Conservation (phyloP, 2,329 filamentous ascomycete genomes). For the Arthroderma sp. region DNA sequence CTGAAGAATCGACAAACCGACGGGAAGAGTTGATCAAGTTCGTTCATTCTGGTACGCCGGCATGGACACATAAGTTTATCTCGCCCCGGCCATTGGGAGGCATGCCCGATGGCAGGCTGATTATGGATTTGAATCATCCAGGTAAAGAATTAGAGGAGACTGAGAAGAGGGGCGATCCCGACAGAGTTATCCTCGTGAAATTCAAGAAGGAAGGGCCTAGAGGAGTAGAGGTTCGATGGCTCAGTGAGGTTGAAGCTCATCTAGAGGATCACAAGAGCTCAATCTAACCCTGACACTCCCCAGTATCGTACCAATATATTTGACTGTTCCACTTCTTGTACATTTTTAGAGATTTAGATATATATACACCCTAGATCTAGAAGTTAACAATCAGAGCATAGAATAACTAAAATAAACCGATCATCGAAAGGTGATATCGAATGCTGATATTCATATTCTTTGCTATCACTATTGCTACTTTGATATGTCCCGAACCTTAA, state of each 20-base stretch:
- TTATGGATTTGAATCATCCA: conserved; percentile 43
- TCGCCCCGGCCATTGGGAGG: conserved; percentile 32
- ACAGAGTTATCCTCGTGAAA: conserved; percentile 46
- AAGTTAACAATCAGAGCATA: neutral
- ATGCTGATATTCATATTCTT: too few relatives aligned
- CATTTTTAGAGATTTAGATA: neutral
- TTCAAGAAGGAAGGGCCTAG: conserved; percentile 47
- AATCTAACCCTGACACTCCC: neutral
- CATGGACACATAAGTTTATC: conserved; percentile 39
- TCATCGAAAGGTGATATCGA: neutral
- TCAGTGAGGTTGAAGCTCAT: conserved; percentile 35
- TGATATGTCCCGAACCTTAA: conserved; percentile 3
- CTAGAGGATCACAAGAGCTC: conserved; percentile 17
- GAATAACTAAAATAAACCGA: neutral
- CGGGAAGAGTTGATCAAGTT: conserved; percentile 39
- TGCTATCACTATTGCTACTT: too few relatives aligned
- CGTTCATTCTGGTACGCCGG: conserved; percentile 34
- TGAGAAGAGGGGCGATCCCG: conserved; percentile 39
- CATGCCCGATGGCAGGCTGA: conserved; percentile 37
- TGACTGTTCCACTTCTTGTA: neutral
- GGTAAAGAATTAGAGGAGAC: conserved; percentile 44
- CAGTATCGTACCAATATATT: neutral
- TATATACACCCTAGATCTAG: neutral
- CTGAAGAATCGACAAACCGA: conserved; percentile 21
- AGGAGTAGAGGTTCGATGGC: conserved; percentile 42